phyloP scores from a whole-genome alignment of 768 basidiomycete species.

The Xerocomellus chrysenteron region DNA sequence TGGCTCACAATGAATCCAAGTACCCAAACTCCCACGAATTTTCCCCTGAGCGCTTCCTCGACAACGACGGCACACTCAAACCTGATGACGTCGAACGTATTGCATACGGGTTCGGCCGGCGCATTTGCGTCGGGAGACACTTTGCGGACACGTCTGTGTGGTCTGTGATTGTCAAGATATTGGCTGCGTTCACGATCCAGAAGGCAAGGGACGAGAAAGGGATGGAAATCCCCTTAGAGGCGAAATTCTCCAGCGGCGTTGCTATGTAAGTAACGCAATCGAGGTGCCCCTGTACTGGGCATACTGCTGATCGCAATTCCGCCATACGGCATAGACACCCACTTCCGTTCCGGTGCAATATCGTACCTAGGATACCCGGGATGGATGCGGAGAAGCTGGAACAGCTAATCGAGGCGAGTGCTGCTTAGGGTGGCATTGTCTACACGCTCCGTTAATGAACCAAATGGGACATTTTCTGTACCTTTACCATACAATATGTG shows the following conservation, averaged over 20 bases:
- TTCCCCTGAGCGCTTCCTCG: conserved; percentile 42
- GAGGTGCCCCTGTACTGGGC: not conserved
- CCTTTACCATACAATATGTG: not conserved
- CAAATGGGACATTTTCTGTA: not conserved
- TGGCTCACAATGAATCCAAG: conserved; percentile 28
- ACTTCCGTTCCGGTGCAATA: conserved; percentile 16
- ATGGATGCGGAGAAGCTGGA: conserved; percentile 9
- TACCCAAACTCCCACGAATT: conserved; percentile 40
- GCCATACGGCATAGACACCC: conserved; percentile 5
- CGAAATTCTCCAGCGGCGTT: conserved; percentile 1
- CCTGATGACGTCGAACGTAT: conserved; percentile 8
- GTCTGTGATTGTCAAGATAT: conserved; percentile 19
- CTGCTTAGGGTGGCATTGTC: conserved; percentile 1
- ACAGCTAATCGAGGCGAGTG: conserved; percentile 12
- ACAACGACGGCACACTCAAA: conserved; percentile 21
- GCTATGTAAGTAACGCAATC: conserved; percentile 10
- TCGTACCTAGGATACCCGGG: conserved; percentile 10
- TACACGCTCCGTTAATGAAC: not conserved
- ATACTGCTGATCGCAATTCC: not conserved
- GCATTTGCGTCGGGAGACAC: conserved; percentile 31
- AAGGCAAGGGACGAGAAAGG: conserved; percentile 20
- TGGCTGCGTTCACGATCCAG: conserved; percentile 18
- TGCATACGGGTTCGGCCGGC: conserved; percentile 30
- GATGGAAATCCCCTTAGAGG: conserved; percentile 19
- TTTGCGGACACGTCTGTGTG: conserved; percentile 26